phyloP scores from a whole-genome alignment of 2,329 filamentous ascomycete species.

The Claviceps sp. region DNA sequence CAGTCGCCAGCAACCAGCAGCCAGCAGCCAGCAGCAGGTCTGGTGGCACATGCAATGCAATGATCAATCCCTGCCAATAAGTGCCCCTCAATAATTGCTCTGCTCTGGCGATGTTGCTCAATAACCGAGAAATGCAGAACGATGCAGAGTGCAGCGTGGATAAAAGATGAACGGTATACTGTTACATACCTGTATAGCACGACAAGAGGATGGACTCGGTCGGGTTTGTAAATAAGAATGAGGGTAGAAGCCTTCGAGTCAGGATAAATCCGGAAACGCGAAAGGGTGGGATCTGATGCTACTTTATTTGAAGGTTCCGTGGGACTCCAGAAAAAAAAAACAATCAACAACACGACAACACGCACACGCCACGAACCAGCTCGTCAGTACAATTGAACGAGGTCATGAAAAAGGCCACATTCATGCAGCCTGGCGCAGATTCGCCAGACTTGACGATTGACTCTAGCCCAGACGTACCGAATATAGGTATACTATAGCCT shows the following conservation, averaged over 20 bases:
- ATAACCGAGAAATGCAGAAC: neutral
- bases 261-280: neutral
- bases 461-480: neutral
- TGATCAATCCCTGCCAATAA: neutral
- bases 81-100: neutral
- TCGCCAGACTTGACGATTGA: neutral
- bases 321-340: neutral
- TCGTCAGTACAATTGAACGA: neutral
- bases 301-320: conserved; percentile 1
- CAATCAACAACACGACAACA: neutral
- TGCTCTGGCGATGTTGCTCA: neutral
- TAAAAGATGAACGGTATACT: neutral
- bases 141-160: neutral
- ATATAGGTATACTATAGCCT: too few species aligned
- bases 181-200: neutral
- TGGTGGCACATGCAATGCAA: neutral
- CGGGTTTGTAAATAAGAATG: neutral
- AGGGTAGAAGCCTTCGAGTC: neutral
- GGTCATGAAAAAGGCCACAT: conserved; percentile 3
- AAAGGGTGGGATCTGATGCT: conserved; percentile 4
- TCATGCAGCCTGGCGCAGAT: conserved; percentile 1
- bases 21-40: neutral
- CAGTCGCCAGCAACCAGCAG: too few species aligned
- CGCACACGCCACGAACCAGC: neutral
- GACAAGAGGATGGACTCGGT: neutral